Evolutionary conservation across 2,329 filamentous ascomycete genomes (phyloP).

Genomic region (Colletotrichum gigasporum): DNA sequence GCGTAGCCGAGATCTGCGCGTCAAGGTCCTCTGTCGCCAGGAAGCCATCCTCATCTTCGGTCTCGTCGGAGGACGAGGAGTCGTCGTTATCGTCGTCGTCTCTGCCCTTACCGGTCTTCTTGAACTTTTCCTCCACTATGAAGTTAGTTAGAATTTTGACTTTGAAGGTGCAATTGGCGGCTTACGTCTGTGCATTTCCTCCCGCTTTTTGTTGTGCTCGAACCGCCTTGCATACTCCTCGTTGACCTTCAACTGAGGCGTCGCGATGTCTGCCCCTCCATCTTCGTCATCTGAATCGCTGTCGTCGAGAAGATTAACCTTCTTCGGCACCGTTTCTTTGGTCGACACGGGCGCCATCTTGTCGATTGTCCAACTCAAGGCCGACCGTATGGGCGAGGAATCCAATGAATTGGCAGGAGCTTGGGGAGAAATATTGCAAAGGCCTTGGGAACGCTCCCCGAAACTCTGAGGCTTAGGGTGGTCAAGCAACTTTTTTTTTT

Average conservation of each 20-base stretch:
- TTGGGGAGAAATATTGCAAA: not conserved
- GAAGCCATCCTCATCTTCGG: conserved; percentile 90
- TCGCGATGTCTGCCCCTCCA: conserved; percentile 45
- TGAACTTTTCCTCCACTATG: conserved; percentile 88
- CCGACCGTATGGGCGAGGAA: not conserved
- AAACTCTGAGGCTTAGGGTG: conserved; percentile 17
- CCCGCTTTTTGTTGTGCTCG: conserved; percentile 97
- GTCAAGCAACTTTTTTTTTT: conserved; percentile 33
- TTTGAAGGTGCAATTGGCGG: conserved; percentile 17
- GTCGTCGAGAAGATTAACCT: conserved; percentile 65
- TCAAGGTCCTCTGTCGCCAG: conserved; percentile 88
- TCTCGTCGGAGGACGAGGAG: conserved; percentile 78
- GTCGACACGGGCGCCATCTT: conserved; percentile 17
- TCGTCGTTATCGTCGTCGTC: conserved; percentile 62
- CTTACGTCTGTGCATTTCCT: conserved; percentile 79
- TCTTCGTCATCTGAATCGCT: conserved; percentile 60
- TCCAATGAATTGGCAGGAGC: not conserved
- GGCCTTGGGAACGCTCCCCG: not conserved
- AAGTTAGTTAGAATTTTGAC: not conserved
- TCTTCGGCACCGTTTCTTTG: conserved; percentile 41
- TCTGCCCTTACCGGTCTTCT: conserved; percentile 54
- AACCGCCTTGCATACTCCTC: conserved; percentile 88
- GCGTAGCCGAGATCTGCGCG: conserved; percentile 84
- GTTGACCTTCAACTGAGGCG: conserved; percentile 79
- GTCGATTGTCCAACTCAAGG: not conserved